Base-by-base conservation (phyloP, 176 grass and related monocot genomes). In the Bromus sterilis region DNA sequence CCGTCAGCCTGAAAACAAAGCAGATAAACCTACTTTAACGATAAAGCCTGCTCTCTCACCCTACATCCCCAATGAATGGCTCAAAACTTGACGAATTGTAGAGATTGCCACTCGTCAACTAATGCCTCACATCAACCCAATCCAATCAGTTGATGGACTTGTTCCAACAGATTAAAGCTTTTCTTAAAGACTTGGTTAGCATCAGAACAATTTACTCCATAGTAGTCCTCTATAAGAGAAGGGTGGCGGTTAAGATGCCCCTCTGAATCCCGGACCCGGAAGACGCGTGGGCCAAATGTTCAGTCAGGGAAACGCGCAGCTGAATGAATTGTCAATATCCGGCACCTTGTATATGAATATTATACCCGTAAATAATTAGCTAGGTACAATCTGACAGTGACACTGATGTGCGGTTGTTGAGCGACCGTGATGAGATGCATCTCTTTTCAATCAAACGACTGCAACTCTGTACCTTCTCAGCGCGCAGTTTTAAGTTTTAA, bases 101-200 rank as follows among this genome's bases (percentile, higher is more conserved):
- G 15, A 44, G 83, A 82, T 55, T 64, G 78, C 34, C 69, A 85
- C 78, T 43, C 44, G 46, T 78, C 73, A 85, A 85, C 87, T 73
- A 82, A 85, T 72, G 63, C 77, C 16, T 76, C 71, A 29, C 63
- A 53, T 79, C 33, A 34, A 13, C 31, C 42, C 39, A 40, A 37
- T 41, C 66, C 72, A 28, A 23, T 76, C 69, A 25, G 56, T 9
- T 85, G 87, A 89, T 73, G 72, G 64, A 2, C 10, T 2, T 14
- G 30, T 77, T 82, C 78, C 78, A 85, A 82, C 83, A 28, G 74
- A 85, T 46, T 2, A 78, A 56, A 85, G 65, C 83, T 72, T 78
- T 72, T 78, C 87, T 81, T 85, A 66, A 82, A 89, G 78, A 82
- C 64, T 63, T 11, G 30, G 56, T 64, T 35, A 37, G 41, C 32